A percentile compares a stretch with the other conserved stretches of the same genome.
These are phyloP conservation scores for Cryptosporidium felis DNA, from an alignment of 169 alveolate species.

Conservation along the genomic window DNA sequence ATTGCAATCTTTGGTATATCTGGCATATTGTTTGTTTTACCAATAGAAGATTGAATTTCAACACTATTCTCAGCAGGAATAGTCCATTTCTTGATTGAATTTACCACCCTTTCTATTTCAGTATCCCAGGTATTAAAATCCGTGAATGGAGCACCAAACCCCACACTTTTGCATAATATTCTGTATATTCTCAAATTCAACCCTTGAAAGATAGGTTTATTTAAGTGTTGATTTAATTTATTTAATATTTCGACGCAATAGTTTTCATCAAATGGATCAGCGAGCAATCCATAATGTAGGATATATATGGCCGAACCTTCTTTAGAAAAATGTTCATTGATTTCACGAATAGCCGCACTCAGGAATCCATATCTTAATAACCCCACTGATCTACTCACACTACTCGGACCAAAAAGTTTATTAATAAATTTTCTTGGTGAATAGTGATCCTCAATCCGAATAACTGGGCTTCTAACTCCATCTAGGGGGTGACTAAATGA, in stretches of 20 bases:
- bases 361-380: slow-evolving; percentile 57
- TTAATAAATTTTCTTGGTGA: background rate
- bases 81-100: background rate
- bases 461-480: background rate
- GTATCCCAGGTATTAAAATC: slow-evolving; percentile 25
- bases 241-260: slow-evolving; percentile 3
- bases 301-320: background rate
- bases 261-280: background rate
- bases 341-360: background rate
- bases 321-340: background rate
- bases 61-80: background rate
- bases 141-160: background rate
- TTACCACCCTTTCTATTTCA: slow-evolving; percentile 1
- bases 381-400: background rate
- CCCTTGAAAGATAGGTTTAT: background rate
- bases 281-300: background rate
- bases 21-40: background rate
- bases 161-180: background rate
- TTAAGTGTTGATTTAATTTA: background rate
- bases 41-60: background rate
- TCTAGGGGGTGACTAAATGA: slow-evolving; percentile 33
- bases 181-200: background rate
- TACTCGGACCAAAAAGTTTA: slow-evolving; percentile 12
- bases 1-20: slow-evolving; percentile 17
- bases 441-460: background rate